phyloP scores from a whole-genome alignment of 2,329 filamentous ascomycete species.

The Lachnellula subtilissima region DNA sequence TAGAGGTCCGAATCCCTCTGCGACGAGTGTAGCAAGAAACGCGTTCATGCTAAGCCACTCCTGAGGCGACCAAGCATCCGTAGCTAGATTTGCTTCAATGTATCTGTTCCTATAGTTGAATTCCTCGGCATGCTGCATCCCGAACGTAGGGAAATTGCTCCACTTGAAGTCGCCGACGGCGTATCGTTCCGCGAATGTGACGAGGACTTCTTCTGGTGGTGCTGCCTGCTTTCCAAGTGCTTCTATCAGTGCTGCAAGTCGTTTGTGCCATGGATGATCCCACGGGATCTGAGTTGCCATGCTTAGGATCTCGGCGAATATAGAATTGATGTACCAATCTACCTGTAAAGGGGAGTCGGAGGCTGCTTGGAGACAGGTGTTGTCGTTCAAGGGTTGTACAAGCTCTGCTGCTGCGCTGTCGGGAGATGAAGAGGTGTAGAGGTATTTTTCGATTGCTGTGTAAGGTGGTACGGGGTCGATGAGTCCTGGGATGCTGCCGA shows the following conservation, averaged over 20 bases:
- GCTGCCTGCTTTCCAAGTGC: conserved; percentile 2
- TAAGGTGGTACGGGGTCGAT: neutral
- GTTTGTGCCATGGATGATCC: neutral
- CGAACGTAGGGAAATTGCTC: neutral
- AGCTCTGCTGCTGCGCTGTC: neutral
- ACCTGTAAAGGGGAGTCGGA: neutral
- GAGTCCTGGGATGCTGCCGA: no score
- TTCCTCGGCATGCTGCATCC: neutral
- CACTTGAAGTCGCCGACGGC: neutral
- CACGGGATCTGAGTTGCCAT: neutral
- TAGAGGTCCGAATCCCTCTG: neutral
- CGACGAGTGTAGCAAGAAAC: neutral
- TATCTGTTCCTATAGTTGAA: neutral
- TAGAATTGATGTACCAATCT: neutral
- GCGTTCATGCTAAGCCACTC: conserved; percentile 1
- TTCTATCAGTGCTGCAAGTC: neutral
- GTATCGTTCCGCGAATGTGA: neutral
- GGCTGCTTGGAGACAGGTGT: neutral
- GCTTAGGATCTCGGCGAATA: neutral
- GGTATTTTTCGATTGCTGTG: neutral
- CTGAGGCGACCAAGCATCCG: neutral
- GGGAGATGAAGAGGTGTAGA: neutral
- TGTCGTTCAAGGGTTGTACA: neutral
- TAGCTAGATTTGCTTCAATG: neutral
- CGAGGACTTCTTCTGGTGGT: neutral